These are phyloP conservation scores for Antarctomyces pellizariae DNA, from an alignment of 495 filamentous ascomycete genomes.

Conservation along the genomic window DNA sequence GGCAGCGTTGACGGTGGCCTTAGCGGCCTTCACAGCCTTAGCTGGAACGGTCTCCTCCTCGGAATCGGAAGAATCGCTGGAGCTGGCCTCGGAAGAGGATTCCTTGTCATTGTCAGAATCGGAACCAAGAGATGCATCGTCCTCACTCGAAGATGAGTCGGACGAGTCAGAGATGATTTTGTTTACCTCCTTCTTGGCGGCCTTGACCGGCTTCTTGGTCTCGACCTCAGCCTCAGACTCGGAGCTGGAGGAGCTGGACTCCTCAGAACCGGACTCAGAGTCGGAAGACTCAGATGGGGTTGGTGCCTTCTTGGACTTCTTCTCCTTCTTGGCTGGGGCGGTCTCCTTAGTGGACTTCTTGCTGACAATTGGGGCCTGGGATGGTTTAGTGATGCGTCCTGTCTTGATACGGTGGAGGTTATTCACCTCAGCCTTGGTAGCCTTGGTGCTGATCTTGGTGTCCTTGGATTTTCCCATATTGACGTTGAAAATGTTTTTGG, in stretches of 20 bases:
- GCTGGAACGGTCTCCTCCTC: constrained; percentile 10
- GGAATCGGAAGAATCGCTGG: constrained; percentile 19
- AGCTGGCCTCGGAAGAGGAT: constrained; percentile 11
- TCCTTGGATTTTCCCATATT: constrained; percentile 36
- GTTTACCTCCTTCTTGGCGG: constrained; percentile 12
- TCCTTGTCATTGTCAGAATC: constrained; percentile 16
- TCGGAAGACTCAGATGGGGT: constrained; percentile 18
- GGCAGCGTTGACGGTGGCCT: constrained; percentile 13
- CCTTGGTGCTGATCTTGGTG: constrained; percentile 21
- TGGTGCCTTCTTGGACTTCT: constrained; percentile 28
- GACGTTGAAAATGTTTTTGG: constrained; percentile 15
- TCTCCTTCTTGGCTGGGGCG: constrained; percentile 17
- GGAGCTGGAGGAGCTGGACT: constrained; percentile 13
- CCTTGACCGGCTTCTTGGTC: constrained; percentile 15
- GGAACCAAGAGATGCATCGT: constrained; percentile 6
- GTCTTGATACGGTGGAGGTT: constrained; percentile 18
- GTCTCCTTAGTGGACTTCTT: constrained; percentile 25
- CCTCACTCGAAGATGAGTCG: constrained; percentile 7
- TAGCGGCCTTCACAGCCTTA: constrained; percentile 6
- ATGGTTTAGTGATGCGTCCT: constrained; percentile 19
- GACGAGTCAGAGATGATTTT: constrained; percentile 13
- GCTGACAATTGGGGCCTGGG: constrained; percentile 24
- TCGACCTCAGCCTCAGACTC: constrained; percentile 12
- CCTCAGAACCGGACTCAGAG: constrained; percentile 13
- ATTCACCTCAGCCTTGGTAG: constrained; percentile 14